Evolutionary conservation across 805 yeast species (phyloP), one percentile per base, ranked within the genome.

Genomic region (Priceomyces carsonii): DNA sequence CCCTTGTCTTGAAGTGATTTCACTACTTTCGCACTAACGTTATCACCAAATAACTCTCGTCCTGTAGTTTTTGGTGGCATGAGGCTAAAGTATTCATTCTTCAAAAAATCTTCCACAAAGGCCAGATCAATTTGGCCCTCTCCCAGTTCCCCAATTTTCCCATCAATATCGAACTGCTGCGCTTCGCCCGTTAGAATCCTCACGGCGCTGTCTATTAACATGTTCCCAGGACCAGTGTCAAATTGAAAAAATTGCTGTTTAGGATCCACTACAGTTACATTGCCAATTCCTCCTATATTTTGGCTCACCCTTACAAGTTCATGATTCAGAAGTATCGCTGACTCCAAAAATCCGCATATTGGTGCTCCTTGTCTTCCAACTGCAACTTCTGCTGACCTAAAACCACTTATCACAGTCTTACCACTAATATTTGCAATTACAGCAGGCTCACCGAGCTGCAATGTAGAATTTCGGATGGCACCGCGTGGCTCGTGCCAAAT

Each of bases 291-390:
- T 12, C 59, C 59, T 29, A 53, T 53, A 30, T 53, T 53, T 29
- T 51, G 57, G 32, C 51, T 39, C 5, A 44, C 48, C 16, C 53
- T 39, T 26, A 44, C 27, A 33, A 45, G 46, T 5, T 44, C 43
- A 5, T 46, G 46, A 30, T 50, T 48, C 8, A 32, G 40, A n/a
- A 54, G 40, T 15, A 51, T 32, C 18, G 43, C 36, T 13, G 51
- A 47, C 22, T 53, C 59, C 21, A 53, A 44, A 35, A 53, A 53
- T 1, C 49, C 57, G 21, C 42, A 37, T 39, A 53, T 41, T 5
- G 57, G 57, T 8, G 59, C 59, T 13, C 57, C 59, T 30, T 51
- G 56, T 34, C 59, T 36, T 18, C 59, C 59, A 5, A 47, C 56
- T 33, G 48, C 43, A 29, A 42, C 47, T 23, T 53, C 59, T 8